Percentiles rank a stretch among this genome's conserved stretches.
phyloP scores from a whole-genome alignment of 1,284 basidiomycete species.

The Ceratobasidium sp. region DNA sequence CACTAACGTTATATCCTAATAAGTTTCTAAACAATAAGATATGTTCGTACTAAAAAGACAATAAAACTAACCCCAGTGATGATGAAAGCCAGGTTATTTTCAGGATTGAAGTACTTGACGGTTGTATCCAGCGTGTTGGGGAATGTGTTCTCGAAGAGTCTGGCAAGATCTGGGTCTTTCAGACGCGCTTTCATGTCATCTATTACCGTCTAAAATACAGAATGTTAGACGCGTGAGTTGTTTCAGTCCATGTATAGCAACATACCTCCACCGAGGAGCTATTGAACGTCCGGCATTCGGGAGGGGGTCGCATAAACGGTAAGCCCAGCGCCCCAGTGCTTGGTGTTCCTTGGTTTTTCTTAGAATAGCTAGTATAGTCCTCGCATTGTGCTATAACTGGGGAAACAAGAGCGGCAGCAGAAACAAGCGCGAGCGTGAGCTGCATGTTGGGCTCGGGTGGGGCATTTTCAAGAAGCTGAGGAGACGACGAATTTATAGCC shows the following conservation, averaged over 20 bases:
- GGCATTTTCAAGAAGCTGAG: background rate
- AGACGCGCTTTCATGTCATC: conserved; percentile 72
- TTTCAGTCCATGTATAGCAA: background rate
- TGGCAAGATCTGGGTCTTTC: conserved; percentile 77
- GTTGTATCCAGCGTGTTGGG: conserved; percentile 82
- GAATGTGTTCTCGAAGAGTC: conserved; percentile 80
- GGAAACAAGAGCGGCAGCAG: conserved; percentile 16
- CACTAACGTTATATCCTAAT: conserved; percentile 71
- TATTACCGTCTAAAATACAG: conserved; percentile 66
- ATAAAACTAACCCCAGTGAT: conserved; percentile 69
- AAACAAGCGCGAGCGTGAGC: conserved; percentile 23
- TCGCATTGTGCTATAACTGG: conserved; percentile 44
- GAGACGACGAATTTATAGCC: conserved; percentile 8
- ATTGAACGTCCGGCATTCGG: conserved; percentile 75
- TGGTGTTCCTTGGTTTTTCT: conserved; percentile 67
- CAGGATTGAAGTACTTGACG: conserved; percentile 70
- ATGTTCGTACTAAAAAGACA: no score
- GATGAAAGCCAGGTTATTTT: conserved; percentile 75
- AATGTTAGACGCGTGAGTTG: background rate
- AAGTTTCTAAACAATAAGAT: background rate
- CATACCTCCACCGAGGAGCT: conserved; percentile 74
- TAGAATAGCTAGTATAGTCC: conserved; percentile 44
- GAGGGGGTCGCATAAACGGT: conserved; percentile 75
- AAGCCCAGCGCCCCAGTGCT: conserved; percentile 70
- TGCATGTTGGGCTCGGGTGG: conserved; percentile 12